phyloP scores from a whole-genome alignment of 2,329 filamentous ascomycete species.

The Botrytis fragariae region DNA sequence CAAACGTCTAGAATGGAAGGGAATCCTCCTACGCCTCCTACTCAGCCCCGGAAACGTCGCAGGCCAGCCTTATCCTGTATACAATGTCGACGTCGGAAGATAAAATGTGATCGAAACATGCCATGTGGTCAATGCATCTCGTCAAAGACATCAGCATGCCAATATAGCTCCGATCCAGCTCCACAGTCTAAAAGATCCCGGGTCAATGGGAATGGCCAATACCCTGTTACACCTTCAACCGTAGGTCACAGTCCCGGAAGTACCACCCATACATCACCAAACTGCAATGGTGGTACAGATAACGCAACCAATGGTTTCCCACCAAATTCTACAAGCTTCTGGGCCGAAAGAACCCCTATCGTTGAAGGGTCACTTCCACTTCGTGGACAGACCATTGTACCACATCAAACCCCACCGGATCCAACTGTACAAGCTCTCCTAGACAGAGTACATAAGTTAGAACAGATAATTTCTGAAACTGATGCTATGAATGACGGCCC shows the following conservation, averaged over 20 bases:
- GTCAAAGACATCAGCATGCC: slow-evolving; percentile 14
- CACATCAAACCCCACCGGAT: not conserved
- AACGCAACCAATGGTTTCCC: not conserved
- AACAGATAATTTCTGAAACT: slow-evolving; percentile 1
- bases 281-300: not conserved
- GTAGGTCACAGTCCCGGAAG: slow-evolving; percentile 2
- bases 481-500: not conserved
- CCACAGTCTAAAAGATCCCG: slow-evolving; percentile 3
- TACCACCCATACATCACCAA: not conserved
- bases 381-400: not conserved
- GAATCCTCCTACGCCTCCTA: slow-evolving; percentile 2
- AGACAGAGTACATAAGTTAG: slow-evolving; percentile 15
- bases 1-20: not conserved
- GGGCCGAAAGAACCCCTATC: not conserved
- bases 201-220: slow-evolving; percentile 3
- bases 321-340: not conserved
- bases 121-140: slow-evolving; percentile 20
- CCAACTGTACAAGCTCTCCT: slow-evolving; percentile 10
- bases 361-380: not conserved
- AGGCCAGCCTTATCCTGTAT: slow-evolving; percentile 43
- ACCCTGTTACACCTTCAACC: slow-evolving; percentile 1
- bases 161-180: slow-evolving; percentile 16
- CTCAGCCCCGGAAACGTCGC: slow-evolving; percentile 31
- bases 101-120: slow-evolving; percentile 21
- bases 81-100: slow-evolving; percentile 40